A percentile compares a stretch with the other conserved stretches of the same genome.
phyloP scores from a whole-genome alignment of 176 grass and related monocot genomes.

The Bothriochloa decipiens region DNA sequence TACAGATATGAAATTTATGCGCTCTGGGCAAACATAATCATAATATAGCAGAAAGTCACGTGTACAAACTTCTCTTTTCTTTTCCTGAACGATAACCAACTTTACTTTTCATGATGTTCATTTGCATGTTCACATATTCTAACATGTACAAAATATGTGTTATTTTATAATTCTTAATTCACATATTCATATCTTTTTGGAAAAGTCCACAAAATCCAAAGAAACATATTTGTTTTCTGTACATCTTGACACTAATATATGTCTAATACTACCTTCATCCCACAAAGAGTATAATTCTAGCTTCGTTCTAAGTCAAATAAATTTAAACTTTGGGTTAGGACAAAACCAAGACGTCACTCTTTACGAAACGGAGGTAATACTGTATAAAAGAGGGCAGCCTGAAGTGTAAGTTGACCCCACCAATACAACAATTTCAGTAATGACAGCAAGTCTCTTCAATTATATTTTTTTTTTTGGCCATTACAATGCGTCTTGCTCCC shows the following conservation, averaged over 20 bases:
- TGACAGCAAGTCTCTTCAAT: constrained; percentile 40
- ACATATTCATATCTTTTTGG: background rate
- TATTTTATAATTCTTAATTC: background rate
- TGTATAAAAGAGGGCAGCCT: background rate
- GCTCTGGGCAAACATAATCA: background rate
- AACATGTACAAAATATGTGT: too few relatives aligned
- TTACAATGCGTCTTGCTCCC: constrained; percentile 56
- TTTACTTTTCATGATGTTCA: background rate
- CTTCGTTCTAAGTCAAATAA: background rate
- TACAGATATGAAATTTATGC: too few relatives aligned
- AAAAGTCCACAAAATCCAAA: background rate
- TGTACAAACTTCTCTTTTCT: background rate
- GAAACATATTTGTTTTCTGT: background rate
- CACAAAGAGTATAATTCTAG: background rate
- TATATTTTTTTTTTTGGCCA: constrained; percentile 30
- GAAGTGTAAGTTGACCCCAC: constrained; percentile 1
- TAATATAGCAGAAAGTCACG: background rate
- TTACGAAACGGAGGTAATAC: background rate
- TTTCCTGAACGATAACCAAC: background rate
- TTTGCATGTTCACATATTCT: background rate
- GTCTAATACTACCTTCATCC: background rate
- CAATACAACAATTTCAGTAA: background rate
- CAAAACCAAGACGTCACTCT: background rate
- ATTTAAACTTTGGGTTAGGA: background rate
- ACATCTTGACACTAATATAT: background rate